Percentiles rank a stretch among this genome's conserved stretches.
Evolutionary conservation across 768 basidiomycete species (phyloP).

Genomic region (Tephrocybe sp.): DNA sequence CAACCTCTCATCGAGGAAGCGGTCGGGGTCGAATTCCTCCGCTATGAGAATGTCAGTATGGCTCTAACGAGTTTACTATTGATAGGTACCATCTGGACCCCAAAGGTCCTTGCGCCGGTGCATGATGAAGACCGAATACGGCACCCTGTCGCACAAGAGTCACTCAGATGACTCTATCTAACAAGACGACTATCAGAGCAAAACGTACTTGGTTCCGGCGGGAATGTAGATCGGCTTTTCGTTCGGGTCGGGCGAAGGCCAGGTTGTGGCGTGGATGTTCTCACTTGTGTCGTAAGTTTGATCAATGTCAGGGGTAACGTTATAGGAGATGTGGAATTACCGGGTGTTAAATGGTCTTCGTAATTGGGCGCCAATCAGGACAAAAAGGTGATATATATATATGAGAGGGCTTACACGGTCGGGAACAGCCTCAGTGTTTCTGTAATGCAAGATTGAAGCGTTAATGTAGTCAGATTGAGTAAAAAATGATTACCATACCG

Average conservation of each 20-base stretch:
- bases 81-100: conserved; percentile 65
- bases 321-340: conserved; percentile 20
- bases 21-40: conserved; percentile 68
- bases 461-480: background rate
- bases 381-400: background rate
- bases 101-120: conserved; percentile 66
- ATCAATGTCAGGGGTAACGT: background rate
- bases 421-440: conserved; percentile 63
- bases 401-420: conserved; percentile 38
- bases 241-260: conserved; percentile 43
- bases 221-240: conserved; percentile 57
- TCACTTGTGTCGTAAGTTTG: conserved; percentile 32
- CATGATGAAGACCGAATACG: conserved; percentile 64
- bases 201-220: conserved; percentile 39
- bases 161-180: too few relatives aligned
- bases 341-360: conserved; percentile 50
- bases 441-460: conserved; percentile 8
- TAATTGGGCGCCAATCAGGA: background rate
- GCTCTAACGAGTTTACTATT: background rate
- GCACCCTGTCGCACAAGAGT: too few relatives aligned
- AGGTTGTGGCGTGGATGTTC: conserved; percentile 46
- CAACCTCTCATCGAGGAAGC: conserved; percentile 65
- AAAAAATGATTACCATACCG: conserved; percentile 32
- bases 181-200: too few relatives aligned
- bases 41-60: conserved; percentile 33